Evolutionary conservation across 2,329 filamentous ascomycete species (phyloP).

Genomic region (Epichloe hybrida): DNA sequence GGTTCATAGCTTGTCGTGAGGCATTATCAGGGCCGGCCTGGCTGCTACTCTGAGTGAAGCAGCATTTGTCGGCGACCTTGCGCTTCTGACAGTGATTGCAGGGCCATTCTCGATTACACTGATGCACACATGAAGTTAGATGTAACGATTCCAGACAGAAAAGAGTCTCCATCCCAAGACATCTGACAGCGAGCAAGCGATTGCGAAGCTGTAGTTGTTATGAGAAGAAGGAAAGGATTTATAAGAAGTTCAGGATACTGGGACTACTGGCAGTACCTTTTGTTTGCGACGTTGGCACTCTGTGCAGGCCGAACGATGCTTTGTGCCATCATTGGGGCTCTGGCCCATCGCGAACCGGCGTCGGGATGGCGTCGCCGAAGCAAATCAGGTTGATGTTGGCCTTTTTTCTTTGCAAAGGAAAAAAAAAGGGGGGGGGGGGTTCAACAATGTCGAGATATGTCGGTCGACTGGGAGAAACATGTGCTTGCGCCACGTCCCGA

Average conservation of each 20-base stretch:
- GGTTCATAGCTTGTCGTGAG: conserved; percentile 7
- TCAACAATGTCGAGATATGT: background rate
- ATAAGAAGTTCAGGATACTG: background rate
- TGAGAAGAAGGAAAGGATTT: background rate
- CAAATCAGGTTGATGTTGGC: background rate
- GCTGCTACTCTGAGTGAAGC: conserved; percentile 13
- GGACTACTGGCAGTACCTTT: conserved; percentile 14
- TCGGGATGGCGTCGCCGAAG: background rate
- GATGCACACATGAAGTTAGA: background rate
- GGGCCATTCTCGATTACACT: conserved; percentile 28
- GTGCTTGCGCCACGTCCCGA: background rate
- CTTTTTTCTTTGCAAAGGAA: background rate
- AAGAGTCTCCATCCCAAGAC: background rate
- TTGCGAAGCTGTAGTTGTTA: background rate
- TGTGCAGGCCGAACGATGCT: conserved; percentile 24
- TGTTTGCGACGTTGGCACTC: conserved; percentile 29
- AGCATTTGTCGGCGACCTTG: conserved; percentile 24
- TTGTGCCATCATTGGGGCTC: conserved; percentile 6
- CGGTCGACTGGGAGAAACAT: background rate
- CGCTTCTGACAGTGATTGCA: conserved; percentile 27
- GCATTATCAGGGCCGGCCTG: conserved; percentile 12
- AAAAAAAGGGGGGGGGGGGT: no score
- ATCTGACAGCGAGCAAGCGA: background rate
- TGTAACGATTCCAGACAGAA: background rate
- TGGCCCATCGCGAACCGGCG: conserved; percentile 6